phyloP scores from a whole-genome alignment of 345 rosid genomes.

The Limnanthes douglasii region DNA sequence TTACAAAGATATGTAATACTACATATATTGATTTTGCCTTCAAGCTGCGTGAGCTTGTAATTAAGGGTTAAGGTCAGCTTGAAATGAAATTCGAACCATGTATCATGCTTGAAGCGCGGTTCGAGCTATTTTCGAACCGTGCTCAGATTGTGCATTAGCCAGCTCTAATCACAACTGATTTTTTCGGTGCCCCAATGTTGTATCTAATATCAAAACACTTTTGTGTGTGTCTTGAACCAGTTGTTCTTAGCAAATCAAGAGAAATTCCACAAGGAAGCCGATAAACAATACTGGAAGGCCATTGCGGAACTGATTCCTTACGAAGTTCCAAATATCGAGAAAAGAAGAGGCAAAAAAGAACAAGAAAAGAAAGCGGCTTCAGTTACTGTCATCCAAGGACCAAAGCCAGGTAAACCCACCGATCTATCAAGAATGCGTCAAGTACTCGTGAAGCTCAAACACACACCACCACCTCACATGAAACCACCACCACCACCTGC shows the following conservation, averaged over 20 bases:
- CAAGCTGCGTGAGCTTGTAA: too few species aligned
- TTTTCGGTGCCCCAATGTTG: too few species aligned
- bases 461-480: slow-evolving; percentile 50
- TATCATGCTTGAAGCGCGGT: too few species aligned
- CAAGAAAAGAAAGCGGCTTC: slow-evolving; percentile 52
- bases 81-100: too few species aligned
- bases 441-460: slow-evolving; percentile 51
- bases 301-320: slow-evolving; percentile 70
- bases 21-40: too few species aligned
- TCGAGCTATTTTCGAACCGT: too few species aligned
- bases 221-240: slow-evolving; percentile 14
- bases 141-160: too few species aligned
- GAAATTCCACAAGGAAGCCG: slow-evolving; percentile 51
- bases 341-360: slow-evolving; percentile 53
- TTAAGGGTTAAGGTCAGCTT: too few species aligned
- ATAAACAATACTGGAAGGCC: slow-evolving; percentile 70
- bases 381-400: slow-evolving; percentile 45
- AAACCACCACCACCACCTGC: slow-evolving; percentile 33
- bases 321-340: slow-evolving; percentile 56
- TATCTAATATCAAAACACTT: too few species aligned
- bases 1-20: too few species aligned
- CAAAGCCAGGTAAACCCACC: slow-evolving; percentile 69
- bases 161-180: too few species aligned
- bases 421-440: slow-evolving; percentile 74
- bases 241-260: slow-evolving; percentile 29